phyloP scores from a whole-genome alignment of 495 filamentous ascomycete genomes.

The Aspergillus sparsus region DNA sequence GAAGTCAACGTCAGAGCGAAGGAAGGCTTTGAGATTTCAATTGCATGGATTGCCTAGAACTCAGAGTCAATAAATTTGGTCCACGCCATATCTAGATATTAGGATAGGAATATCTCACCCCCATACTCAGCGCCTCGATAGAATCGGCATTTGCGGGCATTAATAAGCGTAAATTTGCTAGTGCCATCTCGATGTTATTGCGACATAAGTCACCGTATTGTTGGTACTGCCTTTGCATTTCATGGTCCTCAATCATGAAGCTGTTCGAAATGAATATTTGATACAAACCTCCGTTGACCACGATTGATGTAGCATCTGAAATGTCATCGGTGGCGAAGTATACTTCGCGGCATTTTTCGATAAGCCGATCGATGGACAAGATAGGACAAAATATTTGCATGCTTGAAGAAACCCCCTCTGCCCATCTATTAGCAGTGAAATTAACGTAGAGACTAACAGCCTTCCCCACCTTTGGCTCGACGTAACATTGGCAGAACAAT shows the following conservation, averaged over 20 bases:
- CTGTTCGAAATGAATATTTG: constrained; percentile 57
- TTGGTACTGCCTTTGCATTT: constrained; percentile 36
- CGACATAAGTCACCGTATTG: constrained; percentile 49
- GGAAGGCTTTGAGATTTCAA: constrained; percentile 64
- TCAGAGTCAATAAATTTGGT: constrained; percentile 6
- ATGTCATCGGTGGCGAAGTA: constrained; percentile 62
- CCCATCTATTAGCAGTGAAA: neutral
- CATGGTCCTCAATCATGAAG: constrained; percentile 31
- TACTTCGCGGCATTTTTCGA: constrained; percentile 58
- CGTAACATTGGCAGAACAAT: constrained; percentile 54
- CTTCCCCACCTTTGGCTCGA: constrained; percentile 46
- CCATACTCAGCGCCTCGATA: constrained; percentile 59
- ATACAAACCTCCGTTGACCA: constrained; percentile 58
- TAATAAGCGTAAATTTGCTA: constrained; percentile 58
- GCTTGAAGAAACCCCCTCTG: constrained; percentile 28
- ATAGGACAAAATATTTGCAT: constrained; percentile 41
- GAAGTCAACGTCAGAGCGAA: constrained; percentile 63
- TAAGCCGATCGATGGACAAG: constrained; percentile 53
- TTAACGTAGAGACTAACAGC: neutral
- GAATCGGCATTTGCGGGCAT: constrained; percentile 60
- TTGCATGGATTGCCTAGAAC: constrained; percentile 51
- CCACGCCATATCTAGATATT: neutral
- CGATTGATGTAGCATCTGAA: constrained; percentile 55
- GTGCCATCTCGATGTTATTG: constrained; percentile 58
- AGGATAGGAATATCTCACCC: constrained; percentile 41